Evolutionary conservation across 257 asterid genomes (phyloP).

Genomic region (Petunia axillaris): DNA sequence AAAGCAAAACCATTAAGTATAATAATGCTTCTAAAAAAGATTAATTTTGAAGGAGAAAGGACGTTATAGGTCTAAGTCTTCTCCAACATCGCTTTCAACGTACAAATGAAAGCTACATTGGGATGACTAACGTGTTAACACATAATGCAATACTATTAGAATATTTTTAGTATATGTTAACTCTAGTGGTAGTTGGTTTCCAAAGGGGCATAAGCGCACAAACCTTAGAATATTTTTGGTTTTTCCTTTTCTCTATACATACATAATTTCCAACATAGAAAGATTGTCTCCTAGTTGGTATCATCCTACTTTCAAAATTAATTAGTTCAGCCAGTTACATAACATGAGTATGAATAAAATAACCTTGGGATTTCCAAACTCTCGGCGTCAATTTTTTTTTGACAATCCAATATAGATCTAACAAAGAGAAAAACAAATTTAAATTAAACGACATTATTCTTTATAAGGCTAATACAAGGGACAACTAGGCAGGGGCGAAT

Average conservation of each 20-base stretch:
- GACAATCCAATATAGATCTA: not conserved
- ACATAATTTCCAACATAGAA: no score
- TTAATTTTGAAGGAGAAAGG: not conserved
- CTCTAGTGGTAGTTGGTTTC: slow-evolving; percentile 12
- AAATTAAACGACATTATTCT: no score
- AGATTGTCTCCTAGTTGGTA: not conserved
- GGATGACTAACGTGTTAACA: not conserved
- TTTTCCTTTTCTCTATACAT: not conserved
- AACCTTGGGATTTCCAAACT: not conserved
- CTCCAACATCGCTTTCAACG: slow-evolving; percentile 17
- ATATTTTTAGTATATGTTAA: not conserved
- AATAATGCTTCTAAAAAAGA: not conserved
- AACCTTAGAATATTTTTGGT: not conserved
- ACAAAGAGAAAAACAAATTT: not conserved
- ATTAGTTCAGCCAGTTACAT: not conserved
- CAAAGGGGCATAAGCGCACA: not conserved
- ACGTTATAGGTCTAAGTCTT: slow-evolving; percentile 5
- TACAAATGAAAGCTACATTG: not conserved
- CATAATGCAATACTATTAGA: not conserved
- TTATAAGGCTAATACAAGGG: not conserved
- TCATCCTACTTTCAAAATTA: not conserved
- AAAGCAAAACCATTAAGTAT: slow-evolving; percentile 13
- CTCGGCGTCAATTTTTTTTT: not conserved
- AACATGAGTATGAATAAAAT: not conserved
- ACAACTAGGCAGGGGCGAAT: no score